Evolutionary conservation across 139 green algal genomes (phyloP).

Genomic region (Trebouxia sp.): DNA sequence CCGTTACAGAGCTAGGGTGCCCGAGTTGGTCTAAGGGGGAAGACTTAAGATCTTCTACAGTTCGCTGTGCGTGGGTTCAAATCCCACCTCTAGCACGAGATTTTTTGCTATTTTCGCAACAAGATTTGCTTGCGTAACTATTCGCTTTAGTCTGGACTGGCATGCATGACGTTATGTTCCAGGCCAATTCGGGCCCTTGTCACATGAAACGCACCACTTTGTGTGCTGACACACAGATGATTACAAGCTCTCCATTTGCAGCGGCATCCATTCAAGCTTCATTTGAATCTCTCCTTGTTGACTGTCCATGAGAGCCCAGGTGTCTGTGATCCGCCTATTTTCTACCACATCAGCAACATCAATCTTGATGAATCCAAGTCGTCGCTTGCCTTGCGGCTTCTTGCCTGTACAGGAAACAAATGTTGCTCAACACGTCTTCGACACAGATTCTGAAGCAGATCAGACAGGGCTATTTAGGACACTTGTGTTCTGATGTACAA

Average conservation of each 20-base stretch:
- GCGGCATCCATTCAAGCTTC: conserved; percentile 26
- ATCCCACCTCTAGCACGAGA: neutral
- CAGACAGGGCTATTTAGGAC: neutral
- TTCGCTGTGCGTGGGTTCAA: conserved; percentile 27
- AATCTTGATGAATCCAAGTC: conserved; percentile 59
- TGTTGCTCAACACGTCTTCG: neutral
- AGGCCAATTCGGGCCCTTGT: too few species aligned
- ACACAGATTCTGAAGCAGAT: neutral
- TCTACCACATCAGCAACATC: conserved; percentile 60
- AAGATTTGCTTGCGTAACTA: too few species aligned
- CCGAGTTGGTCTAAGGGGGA: conserved; percentile 26
- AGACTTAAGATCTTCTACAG: conserved; percentile 30
- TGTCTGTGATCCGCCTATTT: conserved; percentile 62
- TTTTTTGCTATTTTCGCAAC: too few species aligned
- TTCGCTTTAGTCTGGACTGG: too few species aligned
- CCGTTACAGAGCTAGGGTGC: neutral
- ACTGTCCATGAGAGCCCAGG: conserved; percentile 53
- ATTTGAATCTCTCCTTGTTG: conserved; percentile 42
- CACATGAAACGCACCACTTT: too few species aligned
- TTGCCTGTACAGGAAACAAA: conserved; percentile 5
- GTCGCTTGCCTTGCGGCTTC: conserved; percentile 16
- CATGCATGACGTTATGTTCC: too few species aligned
- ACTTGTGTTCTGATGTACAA: too few species aligned
- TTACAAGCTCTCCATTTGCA: conserved; percentile 17
- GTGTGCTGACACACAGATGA: too few species aligned